phyloP scores from a whole-genome alignment of 2,329 filamentous ascomycete genomes.

The Cadophora sp. region DNA sequence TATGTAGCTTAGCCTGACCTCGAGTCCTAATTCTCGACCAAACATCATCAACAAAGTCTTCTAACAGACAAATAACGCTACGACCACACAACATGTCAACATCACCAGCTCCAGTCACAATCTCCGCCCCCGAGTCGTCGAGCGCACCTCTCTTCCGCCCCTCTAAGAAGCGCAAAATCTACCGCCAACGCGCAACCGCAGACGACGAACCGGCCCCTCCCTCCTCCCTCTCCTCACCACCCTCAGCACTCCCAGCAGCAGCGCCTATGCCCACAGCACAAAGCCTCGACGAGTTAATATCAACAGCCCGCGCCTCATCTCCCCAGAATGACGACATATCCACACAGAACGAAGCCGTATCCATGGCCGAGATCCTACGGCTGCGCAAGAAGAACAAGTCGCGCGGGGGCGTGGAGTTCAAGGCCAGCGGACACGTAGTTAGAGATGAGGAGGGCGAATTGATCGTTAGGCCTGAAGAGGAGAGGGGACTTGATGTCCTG shows the following conservation, averaged over 20 bases:
- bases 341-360: conserved; percentile 48
- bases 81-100: conserved; percentile 3
- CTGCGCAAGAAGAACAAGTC: conserved; percentile 58
- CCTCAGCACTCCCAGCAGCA: conserved; percentile 21
- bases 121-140: conserved; percentile 9
- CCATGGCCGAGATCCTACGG: conserved; percentile 59
- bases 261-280: conserved; percentile 28
- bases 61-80: neutral
- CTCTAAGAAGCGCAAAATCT: conserved; percentile 66
- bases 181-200: conserved; percentile 56
- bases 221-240: conserved; percentile 21
- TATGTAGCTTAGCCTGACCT: no score
- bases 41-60: no score
- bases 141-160: conserved; percentile 54
- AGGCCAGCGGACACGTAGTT: conserved; percentile 41
- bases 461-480: conserved; percentile 22
- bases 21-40: no score
- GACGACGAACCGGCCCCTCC: conserved; percentile 38
- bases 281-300: conserved; percentile 44
- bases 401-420: conserved; percentile 64
- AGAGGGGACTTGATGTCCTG: conserved; percentile 15
- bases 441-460: conserved; percentile 37
- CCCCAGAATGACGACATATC: conserved; percentile 7
- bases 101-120: neutral
- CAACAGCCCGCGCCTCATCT: conserved; percentile 23